Conservation (phyloP, 2,329 filamentous ascomycete genomes). For the Exophiala oligosperma region DNA sequence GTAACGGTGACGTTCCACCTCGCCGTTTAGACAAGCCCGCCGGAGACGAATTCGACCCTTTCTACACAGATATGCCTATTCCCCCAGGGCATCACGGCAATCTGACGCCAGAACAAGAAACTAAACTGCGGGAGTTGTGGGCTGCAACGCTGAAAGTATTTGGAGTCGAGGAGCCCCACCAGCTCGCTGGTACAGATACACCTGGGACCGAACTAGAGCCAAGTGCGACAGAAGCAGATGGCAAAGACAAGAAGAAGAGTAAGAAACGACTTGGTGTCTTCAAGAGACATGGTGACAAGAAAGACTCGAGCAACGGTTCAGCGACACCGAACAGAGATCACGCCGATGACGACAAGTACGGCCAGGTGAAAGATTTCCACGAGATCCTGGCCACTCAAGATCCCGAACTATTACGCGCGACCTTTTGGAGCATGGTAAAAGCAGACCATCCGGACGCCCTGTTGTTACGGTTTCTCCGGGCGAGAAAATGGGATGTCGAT, state of each 20-base stretch:
- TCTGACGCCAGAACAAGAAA: constrained; percentile 84
- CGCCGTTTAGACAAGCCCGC: constrained; percentile 34
- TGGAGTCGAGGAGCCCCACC: constrained; percentile 51
- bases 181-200: constrained; percentile 20
- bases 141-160: constrained; percentile 71
- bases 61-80: constrained; percentile 28
- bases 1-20: constrained; percentile 29
- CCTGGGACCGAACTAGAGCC: constrained; percentile 29
- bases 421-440: constrained; percentile 94
- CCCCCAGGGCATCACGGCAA: constrained; percentile 76
- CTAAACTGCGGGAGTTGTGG: constrained; percentile 89
- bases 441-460: constrained; percentile 90
- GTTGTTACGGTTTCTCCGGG: constrained; percentile 77
- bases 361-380: constrained; percentile 81
- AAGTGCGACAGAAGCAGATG: constrained; percentile 30
- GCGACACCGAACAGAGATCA: constrained; percentile 40
- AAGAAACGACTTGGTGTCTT: constrained; percentile 75
- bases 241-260: constrained; percentile 61
- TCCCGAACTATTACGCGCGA: constrained; percentile 74
- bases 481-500: constrained; percentile 94
- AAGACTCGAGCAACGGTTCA: constrained; percentile 37
- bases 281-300: constrained; percentile 49
- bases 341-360: constrained; percentile 82
- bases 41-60: constrained; percentile 12
- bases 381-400: constrained; percentile 74